Conservation (phyloP, 2,329 filamentous ascomycete species). For the Sclerotiophoma versabilis region DNA sequence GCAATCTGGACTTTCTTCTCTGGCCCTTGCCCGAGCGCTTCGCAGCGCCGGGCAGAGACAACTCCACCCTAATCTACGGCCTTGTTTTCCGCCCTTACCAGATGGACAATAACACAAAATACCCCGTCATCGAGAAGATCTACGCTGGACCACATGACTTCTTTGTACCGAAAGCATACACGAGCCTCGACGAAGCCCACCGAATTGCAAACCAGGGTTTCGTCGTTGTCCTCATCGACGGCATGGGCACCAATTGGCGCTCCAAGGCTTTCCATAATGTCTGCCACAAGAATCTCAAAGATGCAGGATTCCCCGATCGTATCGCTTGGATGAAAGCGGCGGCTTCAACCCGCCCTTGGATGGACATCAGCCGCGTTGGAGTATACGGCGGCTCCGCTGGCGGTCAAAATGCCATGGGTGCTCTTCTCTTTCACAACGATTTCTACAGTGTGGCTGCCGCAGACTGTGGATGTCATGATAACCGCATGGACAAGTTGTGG, state of each 20-base stretch:
- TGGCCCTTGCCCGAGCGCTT: slow-evolving; percentile 37
- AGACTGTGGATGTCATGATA: slow-evolving; percentile 39
- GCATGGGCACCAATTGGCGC: slow-evolving; percentile 42
- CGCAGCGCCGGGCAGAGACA: slow-evolving; percentile 31
- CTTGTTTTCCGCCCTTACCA: slow-evolving; percentile 33
- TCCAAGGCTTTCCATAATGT: slow-evolving; percentile 40
- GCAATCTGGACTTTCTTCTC: slow-evolving; percentile 22
- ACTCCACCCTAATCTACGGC: slow-evolving; percentile 34
- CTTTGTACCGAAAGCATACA: slow-evolving; percentile 32
- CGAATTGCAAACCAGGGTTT: slow-evolving; percentile 33
- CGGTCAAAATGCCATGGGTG: slow-evolving; percentile 38
- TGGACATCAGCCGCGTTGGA: slow-evolving; percentile 32
- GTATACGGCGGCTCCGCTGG: slow-evolving; percentile 33
- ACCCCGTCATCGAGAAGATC: slow-evolving; percentile 38
- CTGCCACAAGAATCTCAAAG: slow-evolving; percentile 38
- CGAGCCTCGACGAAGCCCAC: slow-evolving; percentile 18
- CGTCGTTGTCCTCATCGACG: slow-evolving; percentile 36
- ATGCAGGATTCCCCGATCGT: slow-evolving; percentile 37
- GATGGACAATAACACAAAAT: slow-evolving; percentile 34
- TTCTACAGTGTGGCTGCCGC: slow-evolving; percentile 38
- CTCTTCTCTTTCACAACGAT: slow-evolving; percentile 37
- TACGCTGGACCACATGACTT: slow-evolving; percentile 38
- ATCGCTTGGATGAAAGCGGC: slow-evolving; percentile 41
- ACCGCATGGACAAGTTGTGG: slow-evolving; percentile 41
- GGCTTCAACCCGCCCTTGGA: slow-evolving; percentile 31